Base-by-base conservation (phyloP, 345 rosid genomes). In the Eucalyptus sp. region DNA sequence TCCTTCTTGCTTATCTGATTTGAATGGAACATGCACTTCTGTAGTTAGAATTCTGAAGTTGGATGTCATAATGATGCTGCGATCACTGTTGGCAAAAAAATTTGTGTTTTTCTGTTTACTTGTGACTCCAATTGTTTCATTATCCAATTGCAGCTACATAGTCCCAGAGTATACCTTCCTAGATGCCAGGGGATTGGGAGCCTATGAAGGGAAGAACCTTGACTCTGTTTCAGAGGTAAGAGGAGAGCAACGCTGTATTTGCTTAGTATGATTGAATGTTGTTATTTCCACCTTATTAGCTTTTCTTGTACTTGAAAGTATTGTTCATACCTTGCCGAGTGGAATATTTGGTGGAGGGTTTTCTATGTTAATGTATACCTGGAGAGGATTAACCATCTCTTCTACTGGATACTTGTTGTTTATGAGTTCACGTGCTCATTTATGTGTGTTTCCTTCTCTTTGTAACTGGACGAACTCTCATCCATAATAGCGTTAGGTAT, bases 181-280 rank as follows among this genome's bases (percentile, higher is more conserved):
- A 49, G 99, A 97, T 93, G 99, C 99, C 90, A 97, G 99, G 46
- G 99, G 99, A 81, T 90, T 97, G 92, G 99, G 99, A 91, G 97
- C 99, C 87, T 97, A 94, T 89, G 99, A 97, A 91, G 99, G 99
- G 91, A 95, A 92, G 94, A 94, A 93, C 87, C 88, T 97, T 88
- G 98, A 96, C 84, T 91, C 95, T 22, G 89, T 96, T 88, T 96
- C 99, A 29, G 92, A 96, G 92, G 99, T 96, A 96, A 89, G 90
- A 86, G 20, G 52, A 44, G 56, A 86, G 48, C 44, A 27, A 24
- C 7, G 27, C 11, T 43, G 48, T 49, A 5, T 87, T 41, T 25
- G 44, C 60, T 29, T 37, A 29, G 24, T 58, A 58, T 43, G 29
- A n/a, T 86, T 56, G 68, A 50, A 37, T 86, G 48, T 41, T 76